A percentile compares a stretch with the other conserved stretches of the same genome.
These are phyloP conservation scores for Pulveroboletus sp. DNA, from an alignment of 768 basidiomycete species.

Conservation along the genomic window DNA sequence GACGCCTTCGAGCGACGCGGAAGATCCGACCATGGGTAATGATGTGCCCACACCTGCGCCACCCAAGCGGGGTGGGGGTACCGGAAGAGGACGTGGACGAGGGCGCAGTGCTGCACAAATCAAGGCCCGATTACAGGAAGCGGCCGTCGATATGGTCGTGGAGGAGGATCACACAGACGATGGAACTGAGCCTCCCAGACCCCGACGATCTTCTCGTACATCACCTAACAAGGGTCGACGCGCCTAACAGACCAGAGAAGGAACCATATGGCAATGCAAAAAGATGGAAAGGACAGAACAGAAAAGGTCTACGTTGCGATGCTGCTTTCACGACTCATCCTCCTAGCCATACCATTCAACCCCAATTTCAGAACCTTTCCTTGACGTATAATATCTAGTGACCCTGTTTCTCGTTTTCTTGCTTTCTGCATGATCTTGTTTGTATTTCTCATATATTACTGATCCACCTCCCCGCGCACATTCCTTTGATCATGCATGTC, in stretches of 20 bases:
- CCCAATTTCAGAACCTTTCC: constrained; percentile 2
- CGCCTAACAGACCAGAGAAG: constrained; percentile 2
- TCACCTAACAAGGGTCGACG: constrained; percentile 30
- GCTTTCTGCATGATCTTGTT: constrained; percentile 4
- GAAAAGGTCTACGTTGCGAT: background rate
- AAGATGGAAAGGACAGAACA: background rate
- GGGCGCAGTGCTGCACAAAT: constrained; percentile 15
- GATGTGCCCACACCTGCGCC: constrained; percentile 2
- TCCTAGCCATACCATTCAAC: background rate
- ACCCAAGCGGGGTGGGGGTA: constrained; percentile 16
- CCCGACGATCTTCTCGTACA: constrained; percentile 34
- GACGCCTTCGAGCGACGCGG: constrained; percentile 11
- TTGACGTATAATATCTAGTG: constrained; percentile 7
- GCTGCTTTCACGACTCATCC: background rate
- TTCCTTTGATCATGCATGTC: constrained; percentile 12
- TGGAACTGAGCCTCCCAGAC: constrained; percentile 19
- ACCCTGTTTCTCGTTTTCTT: constrained; percentile 2
- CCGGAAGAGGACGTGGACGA: constrained; percentile 22
- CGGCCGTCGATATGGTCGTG: constrained; percentile 23
- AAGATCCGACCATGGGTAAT: constrained; percentile 11
- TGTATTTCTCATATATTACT: constrained; percentile 13
- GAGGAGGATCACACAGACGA: constrained; percentile 28
- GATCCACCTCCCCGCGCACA: constrained; percentile 1
- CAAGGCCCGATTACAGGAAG: constrained; percentile 23
- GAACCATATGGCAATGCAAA: background rate